A percentile compares a stretch with the other conserved stretches of the same genome.
phyloP scores from a whole-genome alignment of 1,284 basidiomycete species.

The Hypsizygus ulmarius region DNA sequence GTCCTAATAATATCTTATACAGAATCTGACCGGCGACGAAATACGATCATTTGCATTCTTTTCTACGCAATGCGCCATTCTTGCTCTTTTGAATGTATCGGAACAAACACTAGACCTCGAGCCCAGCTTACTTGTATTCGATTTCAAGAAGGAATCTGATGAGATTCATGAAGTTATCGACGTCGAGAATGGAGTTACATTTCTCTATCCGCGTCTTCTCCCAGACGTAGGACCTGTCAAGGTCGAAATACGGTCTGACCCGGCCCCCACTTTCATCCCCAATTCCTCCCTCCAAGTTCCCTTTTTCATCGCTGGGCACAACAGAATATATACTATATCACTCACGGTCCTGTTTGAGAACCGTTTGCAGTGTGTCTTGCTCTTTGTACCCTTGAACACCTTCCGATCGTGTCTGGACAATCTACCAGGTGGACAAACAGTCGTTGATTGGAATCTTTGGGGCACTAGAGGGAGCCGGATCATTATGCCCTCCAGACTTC shows the following conservation, averaged over 20 bases:
- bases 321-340: constrained; percentile 49
- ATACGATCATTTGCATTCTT: constrained; percentile 48
- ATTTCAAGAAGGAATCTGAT: constrained; percentile 27
- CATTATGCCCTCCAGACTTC: constrained; percentile 28
- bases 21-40: constrained; percentile 35
- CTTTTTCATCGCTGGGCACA: constrained; percentile 44
- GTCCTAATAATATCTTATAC: constrained; percentile 10
- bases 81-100: constrained; percentile 24
- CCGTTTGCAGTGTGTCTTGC: constrained; percentile 31
- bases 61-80: constrained; percentile 38
- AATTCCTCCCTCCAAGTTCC: constrained; percentile 36
- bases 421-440: constrained; percentile 17
- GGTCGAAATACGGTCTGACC: constrained; percentile 55
- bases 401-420: constrained; percentile 35
- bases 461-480: constrained; percentile 46
- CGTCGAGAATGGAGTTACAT: constrained; percentile 34
- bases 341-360: constrained; percentile 34
- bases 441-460: constrained; percentile 51
- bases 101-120: constrained; percentile 14
- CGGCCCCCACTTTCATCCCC: constrained; percentile 45
- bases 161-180: constrained; percentile 28
- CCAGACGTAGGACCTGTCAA: constrained; percentile 23
- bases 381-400: constrained; percentile 49
- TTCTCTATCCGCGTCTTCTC: constrained; percentile 39
- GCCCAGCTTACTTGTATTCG: constrained; percentile 24